Base-by-base conservation (phyloP, 345 rosid species). In the Corchorus capsularis region DNA sequence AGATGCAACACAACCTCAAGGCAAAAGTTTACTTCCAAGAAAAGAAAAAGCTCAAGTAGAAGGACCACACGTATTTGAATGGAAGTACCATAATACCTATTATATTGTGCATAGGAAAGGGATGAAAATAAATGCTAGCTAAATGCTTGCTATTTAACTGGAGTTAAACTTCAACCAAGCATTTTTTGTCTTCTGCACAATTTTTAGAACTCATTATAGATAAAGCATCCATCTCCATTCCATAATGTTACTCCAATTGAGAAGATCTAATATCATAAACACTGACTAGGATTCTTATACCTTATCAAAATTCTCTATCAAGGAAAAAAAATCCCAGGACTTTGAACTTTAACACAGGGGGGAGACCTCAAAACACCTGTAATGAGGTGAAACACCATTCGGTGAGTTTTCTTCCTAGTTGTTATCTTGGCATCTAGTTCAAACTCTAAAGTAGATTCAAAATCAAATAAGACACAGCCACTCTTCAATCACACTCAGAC, bases 381-480 rank as follows among this genome's bases (percentile, higher is more conserved):
- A 69, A 69, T 69, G 16, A 56, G 50, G 54, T 59, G 65, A 72
- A 72, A 72, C 15, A 72, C 39, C 27, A 72, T 20, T 22, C 22
- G 8, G 15, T 3, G 6, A 43, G 14, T 72, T 72, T 41, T 53
- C 41, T 14, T 71, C 35, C 35, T 56, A 13, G 35, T 17, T 20
- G n/a, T 22, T 9, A 22, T 47, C 47, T 53, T 70, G 22, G 13
- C 20, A 53, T 69, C 2, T 32, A 49, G 15, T 54, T 71, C 54
- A 6, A 9, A 8, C 63, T 59, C 43, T n/a, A 15, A 56, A 72
- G 65, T 11, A 14, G 52, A 41, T 72, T 20, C 65, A 55, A 14
- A 5, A 43, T 19, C n/a, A 65, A 4, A 43, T 5, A 43, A 20
- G 50, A 37, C 1, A 32, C 69, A 49, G 15, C 37, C 57, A 3